Conservation (phyloP, 2,329 filamentous ascomycete species). For the Clathrospora elynae region DNA sequence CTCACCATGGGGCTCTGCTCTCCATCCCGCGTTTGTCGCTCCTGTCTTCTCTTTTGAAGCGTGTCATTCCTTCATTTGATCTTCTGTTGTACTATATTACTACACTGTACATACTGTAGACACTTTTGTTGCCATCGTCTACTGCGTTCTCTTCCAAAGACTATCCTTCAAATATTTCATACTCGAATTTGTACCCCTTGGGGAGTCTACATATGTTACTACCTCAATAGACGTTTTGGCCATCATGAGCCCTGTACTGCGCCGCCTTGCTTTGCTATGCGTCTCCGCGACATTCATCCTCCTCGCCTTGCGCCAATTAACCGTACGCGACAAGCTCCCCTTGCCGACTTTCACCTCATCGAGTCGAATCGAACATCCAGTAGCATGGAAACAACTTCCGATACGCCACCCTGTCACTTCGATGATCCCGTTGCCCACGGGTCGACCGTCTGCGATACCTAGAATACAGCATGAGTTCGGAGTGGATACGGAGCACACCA, state of each 20-base stretch:
- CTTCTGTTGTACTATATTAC: not conserved
- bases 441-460: constrained; percentile 37
- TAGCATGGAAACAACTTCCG: constrained; percentile 44
- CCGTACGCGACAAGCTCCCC: constrained; percentile 21
- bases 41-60: constrained; percentile 1
- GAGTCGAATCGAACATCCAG: constrained; percentile 31
- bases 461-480: constrained; percentile 47
- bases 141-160: not conserved
- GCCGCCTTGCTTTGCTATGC: constrained; percentile 39
- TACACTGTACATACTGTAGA: no score
- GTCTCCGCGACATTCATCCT: constrained; percentile 34
- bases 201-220: constrained; percentile 1
- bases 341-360: constrained; percentile 33
- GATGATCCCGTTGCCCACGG: constrained; percentile 41
- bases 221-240: constrained; percentile 5
- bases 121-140: constrained; percentile 2
- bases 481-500: constrained; percentile 42
- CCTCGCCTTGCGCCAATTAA: constrained; percentile 40
- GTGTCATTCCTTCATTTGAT: not conserved
- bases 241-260: constrained; percentile 37
- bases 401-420: constrained; percentile 40
- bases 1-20: constrained; percentile 9
- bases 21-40: constrained; percentile 5
- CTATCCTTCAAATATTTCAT: not conserved
- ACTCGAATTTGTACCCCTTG: constrained; percentile 1